Evolutionary conservation across 1,284 basidiomycete genomes (phyloP), one percentile per base, ranked within the genome.

Genomic region (Jaminaea rosea): DNA sequence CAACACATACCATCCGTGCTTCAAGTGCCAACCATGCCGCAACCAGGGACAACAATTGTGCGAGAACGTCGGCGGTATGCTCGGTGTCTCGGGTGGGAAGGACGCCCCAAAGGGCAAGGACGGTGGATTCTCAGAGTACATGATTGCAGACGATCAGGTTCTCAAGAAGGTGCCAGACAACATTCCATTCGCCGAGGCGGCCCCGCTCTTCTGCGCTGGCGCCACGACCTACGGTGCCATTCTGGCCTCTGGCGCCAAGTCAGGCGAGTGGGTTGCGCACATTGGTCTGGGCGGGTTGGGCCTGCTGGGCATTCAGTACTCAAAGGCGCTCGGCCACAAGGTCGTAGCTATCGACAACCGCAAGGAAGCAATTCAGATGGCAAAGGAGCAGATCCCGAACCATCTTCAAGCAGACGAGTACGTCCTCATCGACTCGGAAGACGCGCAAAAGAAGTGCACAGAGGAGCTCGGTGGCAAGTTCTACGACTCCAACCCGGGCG

Each of bases 341-440:
- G 53, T 55, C 27, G 50, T 59, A 50, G 58, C 63, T 39, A 58
- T 67, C 52, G 65, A 67, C 56, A 67, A 67, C 50, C 55, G 65
- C 26, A 42, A 55, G 44, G 53, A 52, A 28, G 53, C 19, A 17
- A 26, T 55, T 15, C 52, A 55, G 5, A 10, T 55, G n/a, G 19
- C 48, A 9, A 56, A 67, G 28, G 53, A 61, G 36, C 52, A 46
- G 2, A n/a, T 59, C 21, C 52, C 63, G 15, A 47, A 55, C 8
- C 52, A 65, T 42, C 63, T 67, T 39, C 53, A 52, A 39, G 63
- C 65, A n/a, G 65, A 67, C 56, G 56, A 61, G 54, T 58, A 53
- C 0, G 55, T 50, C 39, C 41, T 67, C 11, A 55, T 67, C 32
- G 55, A 60, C 44, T 42, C 54, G n/a, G 59, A 63, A 19, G 61